These are phyloP conservation scores for Ceratocystis albifundus DNA, from an alignment of 2,329 filamentous ascomycete genomes.

Conservation along the genomic window DNA sequence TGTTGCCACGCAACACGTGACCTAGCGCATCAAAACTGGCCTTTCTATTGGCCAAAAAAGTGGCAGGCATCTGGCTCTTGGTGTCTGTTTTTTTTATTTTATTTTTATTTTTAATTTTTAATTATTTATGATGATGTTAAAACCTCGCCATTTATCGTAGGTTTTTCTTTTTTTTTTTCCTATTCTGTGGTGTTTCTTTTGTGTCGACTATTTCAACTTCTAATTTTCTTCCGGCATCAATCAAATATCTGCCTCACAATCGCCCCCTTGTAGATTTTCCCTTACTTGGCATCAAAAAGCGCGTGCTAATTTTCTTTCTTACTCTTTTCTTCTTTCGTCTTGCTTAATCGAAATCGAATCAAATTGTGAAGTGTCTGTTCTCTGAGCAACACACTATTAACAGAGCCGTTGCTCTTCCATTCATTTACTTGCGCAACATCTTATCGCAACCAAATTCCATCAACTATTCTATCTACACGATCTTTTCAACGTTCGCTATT, in stretches of 20 bases:
- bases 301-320: background rate
- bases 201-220: slow-evolving; percentile 3
- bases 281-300: background rate
- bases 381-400: background rate
- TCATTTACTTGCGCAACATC: slow-evolving; percentile 9
- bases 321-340: slow-evolving; percentile 4
- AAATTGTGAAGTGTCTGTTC: background rate
- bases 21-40: background rate
- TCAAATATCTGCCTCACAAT: background rate
- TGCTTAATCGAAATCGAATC: slow-evolving; percentile 10
- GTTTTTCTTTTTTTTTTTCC: background rate
- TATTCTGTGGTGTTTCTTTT: background rate
- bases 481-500: background rate
- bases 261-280: background rate
- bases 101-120: too few species aligned
- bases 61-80: background rate
- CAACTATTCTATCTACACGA: background rate
- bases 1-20: slow-evolving; percentile 2
- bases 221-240: background rate
- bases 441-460: slow-evolving; percentile 2
- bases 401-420: background rate
- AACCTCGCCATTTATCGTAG: background rate
- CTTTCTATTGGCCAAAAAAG: background rate
- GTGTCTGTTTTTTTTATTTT: background rate
- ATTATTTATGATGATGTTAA: background rate